Evolutionary conservation across 495 filamentous ascomycete species (phyloP), one percentile per base, ranked within the genome.

Genomic region (Xylaria telfairii): DNA sequence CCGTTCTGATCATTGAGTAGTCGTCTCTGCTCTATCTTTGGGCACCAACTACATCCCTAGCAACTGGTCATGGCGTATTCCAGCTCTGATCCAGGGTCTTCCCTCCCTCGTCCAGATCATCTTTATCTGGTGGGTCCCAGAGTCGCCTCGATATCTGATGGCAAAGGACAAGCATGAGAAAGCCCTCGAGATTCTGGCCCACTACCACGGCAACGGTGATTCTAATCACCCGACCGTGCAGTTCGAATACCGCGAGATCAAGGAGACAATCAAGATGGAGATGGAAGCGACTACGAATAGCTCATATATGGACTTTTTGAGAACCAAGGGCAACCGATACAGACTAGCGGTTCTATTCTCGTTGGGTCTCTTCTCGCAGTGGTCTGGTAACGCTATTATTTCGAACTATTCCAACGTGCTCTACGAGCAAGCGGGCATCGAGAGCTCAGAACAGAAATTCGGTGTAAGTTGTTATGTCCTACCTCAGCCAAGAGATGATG

Each of bases 281-380:
- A 76, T 78, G 69, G 83, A 87, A 73, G 73, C 67, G 70, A 73
- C 74, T 65, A 63, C 76, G n/a, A 81, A 79, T 78, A 81, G 76
- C 78, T 83, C 76, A 73, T 87, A 85, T 74, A 4, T 77, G 44
- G 89, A 92, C 71, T 89, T 92, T 81, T 81, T 92, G 83, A 80
- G 79, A 57, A 92, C 90, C 67, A 87, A 86, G 77, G 91, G 91
- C 68, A 94, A 93, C 81, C 86, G 89, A 9, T 89, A 89, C 74
- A 86, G 90, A 32, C 74, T 92, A 5, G 65, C 78, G 47, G 78
- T 92, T 32, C 84, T 90, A 41, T 77, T 90, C 46, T 85, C 85
- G 26, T 81, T 90, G 39, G 89, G 89, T 73, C 73, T 90, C 74
- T 87, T 90, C 80, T 88, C 88, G 10, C 91, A 93, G 82, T 92